Conservation (phyloP, 2,329 filamentous ascomycete genomes). For the Neofusicoccum sp. region DNA sequence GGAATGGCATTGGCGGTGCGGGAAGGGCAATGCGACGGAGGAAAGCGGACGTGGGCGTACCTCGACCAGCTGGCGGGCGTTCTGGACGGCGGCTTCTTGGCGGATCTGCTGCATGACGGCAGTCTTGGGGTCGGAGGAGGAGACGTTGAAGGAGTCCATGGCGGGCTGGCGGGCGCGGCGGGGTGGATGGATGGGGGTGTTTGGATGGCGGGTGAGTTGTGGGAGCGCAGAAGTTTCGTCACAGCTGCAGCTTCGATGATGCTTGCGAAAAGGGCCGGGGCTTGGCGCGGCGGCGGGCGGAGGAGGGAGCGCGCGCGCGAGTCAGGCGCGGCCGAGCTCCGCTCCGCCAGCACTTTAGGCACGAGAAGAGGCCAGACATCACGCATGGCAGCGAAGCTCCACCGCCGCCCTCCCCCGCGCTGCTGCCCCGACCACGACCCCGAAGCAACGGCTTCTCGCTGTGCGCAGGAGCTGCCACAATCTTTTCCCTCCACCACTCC, state of each 20-base stretch:
- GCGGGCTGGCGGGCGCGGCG: constrained; percentile 8
- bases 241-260: constrained; percentile 5
- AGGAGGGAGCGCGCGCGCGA: neutral
- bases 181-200: neutral
- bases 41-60: constrained; percentile 30
- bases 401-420: constrained; percentile 2
- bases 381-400: constrained; percentile 12
- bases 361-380: constrained; percentile 22
- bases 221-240: constrained; percentile 12
- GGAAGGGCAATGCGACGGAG: neutral
- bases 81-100: constrained; percentile 55
- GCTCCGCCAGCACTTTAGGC: constrained; percentile 6
- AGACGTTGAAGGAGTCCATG: constrained; percentile 31
- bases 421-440: neutral
- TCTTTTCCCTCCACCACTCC: neutral
- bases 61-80: constrained; percentile 55
- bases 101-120: constrained; percentile 56
- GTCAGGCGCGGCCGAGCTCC: constrained; percentile 9
- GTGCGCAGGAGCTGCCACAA: constrained; percentile 1
- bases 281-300: neutral
- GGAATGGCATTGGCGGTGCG: neutral
- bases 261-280: constrained; percentile 2
- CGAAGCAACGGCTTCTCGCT: constrained; percentile 18
- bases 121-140: constrained; percentile 46
- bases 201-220: neutral